phyloP scores from a whole-genome alignment of 2,329 filamentous ascomycete species.

The Colletotrichum sp. region DNA sequence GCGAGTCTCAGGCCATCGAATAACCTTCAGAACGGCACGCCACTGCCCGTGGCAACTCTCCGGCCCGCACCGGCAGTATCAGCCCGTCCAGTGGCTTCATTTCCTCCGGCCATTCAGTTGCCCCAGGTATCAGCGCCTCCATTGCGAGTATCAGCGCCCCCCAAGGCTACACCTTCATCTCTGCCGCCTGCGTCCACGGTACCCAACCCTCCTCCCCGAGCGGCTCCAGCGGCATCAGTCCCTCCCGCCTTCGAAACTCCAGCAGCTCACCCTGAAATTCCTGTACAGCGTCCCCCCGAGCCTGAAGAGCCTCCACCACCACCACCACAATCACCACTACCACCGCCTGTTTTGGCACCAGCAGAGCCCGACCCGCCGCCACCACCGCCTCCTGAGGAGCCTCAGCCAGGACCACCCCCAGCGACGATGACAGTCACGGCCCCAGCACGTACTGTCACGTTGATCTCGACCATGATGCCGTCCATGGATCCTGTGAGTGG shows the following conservation, averaged over 20 bases:
- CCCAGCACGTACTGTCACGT: background rate
- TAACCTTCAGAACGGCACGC: background rate
- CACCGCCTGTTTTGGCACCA: slow-evolving; percentile 6
- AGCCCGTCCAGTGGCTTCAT: background rate
- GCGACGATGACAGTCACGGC: slow-evolving; percentile 10
- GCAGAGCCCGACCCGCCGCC: background rate
- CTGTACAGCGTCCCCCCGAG: background rate
- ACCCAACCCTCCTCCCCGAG: background rate
- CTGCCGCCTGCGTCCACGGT: background rate
- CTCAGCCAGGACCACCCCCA: background rate
- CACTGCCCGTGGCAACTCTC: background rate
- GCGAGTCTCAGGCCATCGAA: background rate
- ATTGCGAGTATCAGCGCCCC: background rate
- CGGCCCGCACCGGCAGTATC: background rate
- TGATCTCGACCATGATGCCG: slow-evolving; percentile 12
- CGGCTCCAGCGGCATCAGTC: background rate
- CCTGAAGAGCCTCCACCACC: slow-evolving; percentile 6
- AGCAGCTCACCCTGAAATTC: background rate
- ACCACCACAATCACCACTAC: background rate
- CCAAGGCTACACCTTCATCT: background rate
- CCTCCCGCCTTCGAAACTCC: background rate
- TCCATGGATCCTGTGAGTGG: background rate
- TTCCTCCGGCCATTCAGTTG: background rate
- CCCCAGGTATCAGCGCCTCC: background rate
- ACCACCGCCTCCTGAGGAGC: background rate